Conservation (phyloP, 352 stramenopile genomes). For the Pythium utonaiense region DNA sequence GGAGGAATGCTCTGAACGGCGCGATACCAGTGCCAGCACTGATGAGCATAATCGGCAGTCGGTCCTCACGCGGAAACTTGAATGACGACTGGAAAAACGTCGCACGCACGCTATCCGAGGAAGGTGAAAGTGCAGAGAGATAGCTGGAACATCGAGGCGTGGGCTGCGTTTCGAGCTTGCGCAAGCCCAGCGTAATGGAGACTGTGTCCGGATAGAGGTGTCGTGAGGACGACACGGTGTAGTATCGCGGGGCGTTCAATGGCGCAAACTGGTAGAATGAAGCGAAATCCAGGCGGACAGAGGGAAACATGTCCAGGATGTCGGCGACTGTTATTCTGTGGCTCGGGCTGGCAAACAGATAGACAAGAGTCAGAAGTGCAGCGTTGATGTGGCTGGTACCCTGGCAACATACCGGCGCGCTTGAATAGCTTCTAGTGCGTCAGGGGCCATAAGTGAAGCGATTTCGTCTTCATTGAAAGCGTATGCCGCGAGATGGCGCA, state of each 20-base stretch:
- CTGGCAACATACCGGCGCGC: slow-evolving; percentile 31
- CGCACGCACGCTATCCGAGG: slow-evolving; percentile 43
- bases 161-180: slow-evolving; percentile 44
- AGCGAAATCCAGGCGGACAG: slow-evolving; percentile 53
- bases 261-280: slow-evolving; percentile 71
- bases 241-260: slow-evolving; percentile 64
- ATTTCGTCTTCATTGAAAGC: slow-evolving; percentile 53
- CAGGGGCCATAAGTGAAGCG: slow-evolving; percentile 37
- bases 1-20: slow-evolving; percentile 76
- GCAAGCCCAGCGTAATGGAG: slow-evolving; percentile 71
- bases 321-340: slow-evolving; percentile 53
- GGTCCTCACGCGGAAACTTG: slow-evolving; percentile 59
- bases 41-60: slow-evolving; percentile 67
- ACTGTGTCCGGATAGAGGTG: slow-evolving; percentile 47
- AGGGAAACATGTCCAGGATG: slow-evolving; percentile 66
- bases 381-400: too few species aligned
- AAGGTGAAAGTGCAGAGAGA: slow-evolving; percentile 42
- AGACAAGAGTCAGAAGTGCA: neutral
- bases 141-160: slow-evolving; percentile 77
- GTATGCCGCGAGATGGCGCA: slow-evolving; percentile 58
- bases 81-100: slow-evolving; percentile 76
- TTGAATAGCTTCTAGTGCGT: slow-evolving; percentile 44
- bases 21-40: slow-evolving; percentile 79
- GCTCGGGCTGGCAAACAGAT: slow-evolving; percentile 8
- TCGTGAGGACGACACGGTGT: slow-evolving; percentile 81